Evolutionary conservation across 192 early-diverging fungal species (phyloP).

Genomic region (Podochytrium sp.): DNA sequence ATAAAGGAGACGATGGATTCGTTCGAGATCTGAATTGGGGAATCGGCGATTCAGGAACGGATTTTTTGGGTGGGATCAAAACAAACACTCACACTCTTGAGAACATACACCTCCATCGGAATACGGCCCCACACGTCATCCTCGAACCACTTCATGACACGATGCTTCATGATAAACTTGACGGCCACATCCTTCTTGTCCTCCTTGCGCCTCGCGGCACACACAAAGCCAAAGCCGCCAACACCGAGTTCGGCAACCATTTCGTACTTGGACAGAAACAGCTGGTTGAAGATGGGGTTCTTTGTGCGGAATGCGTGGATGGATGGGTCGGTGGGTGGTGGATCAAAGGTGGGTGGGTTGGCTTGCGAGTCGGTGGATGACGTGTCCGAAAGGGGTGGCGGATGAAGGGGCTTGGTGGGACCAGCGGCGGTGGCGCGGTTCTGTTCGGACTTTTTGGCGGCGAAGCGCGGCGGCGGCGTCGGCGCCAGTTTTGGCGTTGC

Average conservation of each 20-base stretch:
- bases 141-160: conserved; percentile 40
- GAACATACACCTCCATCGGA: conserved; percentile 53
- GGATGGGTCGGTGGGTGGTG: too few species aligned
- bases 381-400: too few species aligned
- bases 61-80: neutral
- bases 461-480: too few species aligned
- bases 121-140: conserved; percentile 42
- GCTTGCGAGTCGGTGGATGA: too few species aligned
- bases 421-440: too few species aligned
- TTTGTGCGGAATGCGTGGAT: neutral
- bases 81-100: conserved; percentile 42
- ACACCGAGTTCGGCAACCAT: conserved; percentile 59
- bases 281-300: neutral
- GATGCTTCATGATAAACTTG: conserved; percentile 57
- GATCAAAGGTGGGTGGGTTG: too few species aligned
- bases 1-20: conserved; percentile 48
- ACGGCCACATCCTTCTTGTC: conserved; percentile 45
- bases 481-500: too few species aligned
- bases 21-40: conserved; percentile 36
- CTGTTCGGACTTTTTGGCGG: too few species aligned
- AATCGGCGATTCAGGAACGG: neutral
- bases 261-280: neutral
- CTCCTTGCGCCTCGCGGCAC: conserved; percentile 49
- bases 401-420: too few species aligned
- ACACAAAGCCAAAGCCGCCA: conserved; percentile 81